These are phyloP conservation scores for Thraustochytrium sp. DNA, from an alignment of 352 stramenopile genomes.

Conservation along the genomic window DNA sequence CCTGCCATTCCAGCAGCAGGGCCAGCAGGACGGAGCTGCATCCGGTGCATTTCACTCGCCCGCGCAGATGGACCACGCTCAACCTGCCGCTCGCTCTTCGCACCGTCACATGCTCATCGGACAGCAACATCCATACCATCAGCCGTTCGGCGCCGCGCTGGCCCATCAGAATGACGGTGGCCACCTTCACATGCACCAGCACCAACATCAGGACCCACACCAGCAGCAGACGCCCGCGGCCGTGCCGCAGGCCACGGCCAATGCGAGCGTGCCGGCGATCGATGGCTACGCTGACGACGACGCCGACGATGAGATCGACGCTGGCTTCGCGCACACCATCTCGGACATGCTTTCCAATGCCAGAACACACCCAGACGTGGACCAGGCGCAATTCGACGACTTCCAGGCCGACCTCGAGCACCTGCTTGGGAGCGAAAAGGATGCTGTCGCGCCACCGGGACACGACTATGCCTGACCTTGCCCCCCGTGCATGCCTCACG, in stretches of 20 bases:
- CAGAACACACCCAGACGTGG: not conserved
- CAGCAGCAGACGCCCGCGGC: not conserved
- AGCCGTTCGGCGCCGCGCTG: too few relatives aligned
- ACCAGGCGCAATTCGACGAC: not conserved
- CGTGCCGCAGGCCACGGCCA: not conserved
- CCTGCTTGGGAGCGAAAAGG: not conserved
- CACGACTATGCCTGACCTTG: not conserved
- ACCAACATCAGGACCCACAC: not conserved
- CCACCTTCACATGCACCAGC: not conserved
- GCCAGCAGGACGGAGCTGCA: too few relatives aligned
- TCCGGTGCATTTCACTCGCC: too few relatives aligned
- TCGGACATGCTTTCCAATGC: slow-evolving; percentile 14
- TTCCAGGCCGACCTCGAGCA: not conserved
- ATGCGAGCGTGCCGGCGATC: not conserved
- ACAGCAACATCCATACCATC: too few relatives aligned
- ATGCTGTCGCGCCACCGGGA: not conserved
- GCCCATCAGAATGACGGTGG: too few relatives aligned
- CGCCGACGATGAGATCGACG: too few relatives aligned
- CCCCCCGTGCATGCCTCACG: too few relatives aligned
- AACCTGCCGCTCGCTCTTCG: too few relatives aligned
- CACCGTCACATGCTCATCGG: too few relatives aligned
- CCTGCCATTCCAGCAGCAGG: too few relatives aligned
- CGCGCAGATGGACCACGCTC: too few relatives aligned
- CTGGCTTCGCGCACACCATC: slow-evolving; percentile 12
- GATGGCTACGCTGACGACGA: not conserved